A percentile compares a stretch with the other conserved stretches of the same genome.
phyloP scores from a whole-genome alignment of 2,329 filamentous ascomycete species.

The Periconia digitata region DNA sequence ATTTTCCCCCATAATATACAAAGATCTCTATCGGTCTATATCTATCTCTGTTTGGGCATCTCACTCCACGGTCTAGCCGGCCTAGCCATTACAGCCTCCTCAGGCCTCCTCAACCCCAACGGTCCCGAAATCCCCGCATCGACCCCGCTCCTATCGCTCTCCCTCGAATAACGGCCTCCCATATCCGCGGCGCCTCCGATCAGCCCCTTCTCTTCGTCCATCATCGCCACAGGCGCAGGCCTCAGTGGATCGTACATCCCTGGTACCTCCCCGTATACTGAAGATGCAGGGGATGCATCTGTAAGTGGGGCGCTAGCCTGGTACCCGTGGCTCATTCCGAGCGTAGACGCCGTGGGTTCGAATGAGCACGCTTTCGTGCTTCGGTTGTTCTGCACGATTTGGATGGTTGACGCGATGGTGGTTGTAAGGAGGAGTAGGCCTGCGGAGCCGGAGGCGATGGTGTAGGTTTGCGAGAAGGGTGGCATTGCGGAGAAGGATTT shows the following conservation, averaged over 20 bases:
- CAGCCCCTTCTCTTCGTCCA: slow-evolving; percentile 16
- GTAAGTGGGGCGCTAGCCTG: too few species aligned
- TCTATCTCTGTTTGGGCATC: slow-evolving; percentile 11
- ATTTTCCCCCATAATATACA: background rate
- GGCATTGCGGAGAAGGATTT: slow-evolving; percentile 21
- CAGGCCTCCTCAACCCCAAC: slow-evolving; percentile 19
- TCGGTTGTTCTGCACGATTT: slow-evolving; percentile 14
- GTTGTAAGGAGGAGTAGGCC: slow-evolving; percentile 18
- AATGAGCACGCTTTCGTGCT: slow-evolving; percentile 28
- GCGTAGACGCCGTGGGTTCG: slow-evolving; percentile 31
- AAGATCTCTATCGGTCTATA: background rate
- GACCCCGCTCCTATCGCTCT: slow-evolving; percentile 14
- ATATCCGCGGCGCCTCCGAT: slow-evolving; percentile 10
- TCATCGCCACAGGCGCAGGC: slow-evolving; percentile 9
- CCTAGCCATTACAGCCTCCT: slow-evolving; percentile 17
- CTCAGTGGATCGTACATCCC: slow-evolving; percentile 24
- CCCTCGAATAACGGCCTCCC: slow-evolving; percentile 17
- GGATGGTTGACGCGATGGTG: slow-evolving; percentile 17
- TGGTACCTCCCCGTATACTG: too few species aligned
- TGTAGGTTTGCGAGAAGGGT: slow-evolving; percentile 22
- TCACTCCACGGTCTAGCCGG: slow-evolving; percentile 34
- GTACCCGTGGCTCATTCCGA: slow-evolving; percentile 31
- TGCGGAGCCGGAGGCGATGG: slow-evolving; percentile 19
- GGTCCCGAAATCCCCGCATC: slow-evolving; percentile 16
- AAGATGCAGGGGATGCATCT: too few species aligned